A percentile compares a stretch with the other conserved stretches of the same genome.
These are phyloP conservation scores for Sapria himalayana DNA, from an alignment of 345 rosid species.

Conservation along the genomic window DNA sequence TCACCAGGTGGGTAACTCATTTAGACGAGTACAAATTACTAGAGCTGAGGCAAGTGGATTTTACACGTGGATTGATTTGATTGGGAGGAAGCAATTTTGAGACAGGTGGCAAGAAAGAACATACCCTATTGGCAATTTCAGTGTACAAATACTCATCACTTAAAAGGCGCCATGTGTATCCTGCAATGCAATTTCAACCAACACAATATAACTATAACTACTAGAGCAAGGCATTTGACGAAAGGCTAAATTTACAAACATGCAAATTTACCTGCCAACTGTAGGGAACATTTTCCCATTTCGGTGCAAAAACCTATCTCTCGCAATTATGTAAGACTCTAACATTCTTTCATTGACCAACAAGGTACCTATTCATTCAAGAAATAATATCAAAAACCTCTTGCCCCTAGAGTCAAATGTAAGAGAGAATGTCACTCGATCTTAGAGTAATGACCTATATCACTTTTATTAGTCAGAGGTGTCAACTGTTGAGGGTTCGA, in stretches of 20 bases:
- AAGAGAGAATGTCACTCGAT: no score
- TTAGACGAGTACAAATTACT: no score
- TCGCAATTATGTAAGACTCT: constrained; percentile 90
- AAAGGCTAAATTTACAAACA: neutral
- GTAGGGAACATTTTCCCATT: constrained; percentile 92
- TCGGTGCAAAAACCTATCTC: constrained; percentile 77
- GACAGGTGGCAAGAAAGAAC: no score
- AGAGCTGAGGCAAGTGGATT: no score
- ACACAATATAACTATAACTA: neutral
- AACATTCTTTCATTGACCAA: constrained; percentile 94
- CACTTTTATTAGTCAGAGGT: no score
- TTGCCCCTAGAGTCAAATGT: no score
- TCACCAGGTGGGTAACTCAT: no score
- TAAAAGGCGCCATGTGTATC: constrained; percentile 98
- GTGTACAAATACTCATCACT: constrained; percentile 83
- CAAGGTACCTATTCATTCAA: constrained; percentile 40
- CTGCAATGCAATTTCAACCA: constrained; percentile 12
- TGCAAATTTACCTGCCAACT: constrained; percentile 49
- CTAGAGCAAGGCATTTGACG: neutral
- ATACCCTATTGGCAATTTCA: constrained; percentile 98
- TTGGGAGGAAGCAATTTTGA: no score
- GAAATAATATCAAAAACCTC: neutral
- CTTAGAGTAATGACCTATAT: no score
- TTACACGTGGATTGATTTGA: no score
- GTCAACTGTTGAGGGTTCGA: no score